Evolutionary conservation across 129 eudicot species (phyloP).

Genomic region (Flaveria brownii): DNA sequence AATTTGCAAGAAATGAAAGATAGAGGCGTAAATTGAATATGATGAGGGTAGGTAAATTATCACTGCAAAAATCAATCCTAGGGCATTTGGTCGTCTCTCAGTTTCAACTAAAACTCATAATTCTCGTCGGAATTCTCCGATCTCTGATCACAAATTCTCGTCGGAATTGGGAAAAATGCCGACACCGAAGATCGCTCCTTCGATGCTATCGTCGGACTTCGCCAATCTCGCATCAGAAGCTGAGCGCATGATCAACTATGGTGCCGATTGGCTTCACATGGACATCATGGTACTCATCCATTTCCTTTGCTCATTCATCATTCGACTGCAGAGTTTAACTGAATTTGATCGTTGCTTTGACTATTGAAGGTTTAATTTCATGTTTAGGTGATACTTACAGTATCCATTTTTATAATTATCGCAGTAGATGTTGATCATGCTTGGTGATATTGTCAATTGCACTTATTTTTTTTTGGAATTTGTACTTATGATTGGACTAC

Average conservation of each 20-base stretch:
- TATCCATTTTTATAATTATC: neutral
- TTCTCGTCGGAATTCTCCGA: neutral
- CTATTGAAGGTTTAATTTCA: neutral
- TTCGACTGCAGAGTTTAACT: neutral
- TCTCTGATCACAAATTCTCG: neutral
- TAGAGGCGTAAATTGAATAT: neutral
- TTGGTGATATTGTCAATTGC: neutral
- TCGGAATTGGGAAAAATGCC: slow-evolving; percentile 6
- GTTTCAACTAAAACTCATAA: neutral
- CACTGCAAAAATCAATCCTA: neutral
- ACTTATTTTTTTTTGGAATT: neutral
- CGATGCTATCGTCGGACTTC: slow-evolving; percentile 94
- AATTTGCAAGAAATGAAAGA: neutral
- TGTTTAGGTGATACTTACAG: neutral
- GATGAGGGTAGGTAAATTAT: slow-evolving; percentile 1
- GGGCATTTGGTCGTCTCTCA: neutral
- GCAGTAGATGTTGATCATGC: neutral
- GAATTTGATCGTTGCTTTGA: neutral
- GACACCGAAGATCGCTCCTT: slow-evolving; percentile 74
- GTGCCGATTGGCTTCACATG: slow-evolving; percentile 99
- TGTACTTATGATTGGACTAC: neutral
- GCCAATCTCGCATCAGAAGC: slow-evolving; percentile 96
- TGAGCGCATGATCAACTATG: slow-evolving; percentile 65
- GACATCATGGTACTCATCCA: slow-evolving; percentile 70
- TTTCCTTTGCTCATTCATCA: neutral